Base-by-base conservation (phyloP, 2,329 filamentous ascomycete genomes). In the Pyricularia pennisetigena region DNA sequence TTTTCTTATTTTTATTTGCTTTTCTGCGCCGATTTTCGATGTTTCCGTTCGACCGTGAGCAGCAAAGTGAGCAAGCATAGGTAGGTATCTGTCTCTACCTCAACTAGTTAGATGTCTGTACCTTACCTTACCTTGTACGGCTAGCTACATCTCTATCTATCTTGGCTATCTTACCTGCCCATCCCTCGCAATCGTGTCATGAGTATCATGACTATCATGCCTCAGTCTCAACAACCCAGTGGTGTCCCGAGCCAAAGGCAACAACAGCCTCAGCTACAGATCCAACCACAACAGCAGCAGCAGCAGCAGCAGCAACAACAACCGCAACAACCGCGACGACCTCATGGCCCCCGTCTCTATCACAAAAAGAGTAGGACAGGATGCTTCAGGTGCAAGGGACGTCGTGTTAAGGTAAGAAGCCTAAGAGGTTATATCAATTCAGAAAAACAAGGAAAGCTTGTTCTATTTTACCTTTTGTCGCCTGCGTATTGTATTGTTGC, bases 281-380 rank as follows among this genome's bases (percentile, higher is more conserved):
- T n/a, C 3, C 41, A 49, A 49, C 41, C 20, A 10, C 41, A 49
- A 32, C 29, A 29, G 7, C 29, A n/a, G 7, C 20, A 23, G 49
- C 63, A 35, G 28, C 63, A 12, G 16, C 63, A 32, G 63, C 63
- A 64, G 23, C 23, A 23, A 9, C 9, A 57, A 41, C 16, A 24
- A 24, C 65, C 59, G n/a, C 64, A 35, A 28, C 65, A 41, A 20
- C 65, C 14, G 0, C 68, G 54, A 23, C 66, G 59, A 10, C 68
- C 66, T 14, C 66, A 68, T 5, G 72, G 69, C 10, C 73, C 73
- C 28, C 70, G 75, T 61, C 70, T 77, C 24, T 77, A 76, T 64
- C 75, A 77, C 69, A 75, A 72, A 68, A 76, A 77, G 70, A 76
- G 74, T 29, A 69, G 72, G 49, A 73, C 71, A 65, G 75, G 75